Percentiles rank a stretch among this genome's conserved stretches.
Evolutionary conservation across 805 yeast genomes (phyloP).

Genomic region (Monosporozyma servazzii): DNA sequence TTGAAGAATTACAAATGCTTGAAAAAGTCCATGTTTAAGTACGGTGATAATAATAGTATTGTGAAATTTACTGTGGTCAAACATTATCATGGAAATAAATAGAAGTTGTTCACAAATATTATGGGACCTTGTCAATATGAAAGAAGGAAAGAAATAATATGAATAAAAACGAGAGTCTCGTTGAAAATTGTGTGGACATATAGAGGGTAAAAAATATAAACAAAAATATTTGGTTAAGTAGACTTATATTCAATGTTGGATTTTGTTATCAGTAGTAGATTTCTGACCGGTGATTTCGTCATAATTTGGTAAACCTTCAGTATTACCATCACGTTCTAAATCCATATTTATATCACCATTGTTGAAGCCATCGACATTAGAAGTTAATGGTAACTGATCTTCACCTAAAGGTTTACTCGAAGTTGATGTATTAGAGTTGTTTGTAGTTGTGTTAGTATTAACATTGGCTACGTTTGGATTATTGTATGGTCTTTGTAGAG

Average conservation of each 20-base stretch:
- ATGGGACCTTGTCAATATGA: too few species aligned
- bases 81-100: too few species aligned
- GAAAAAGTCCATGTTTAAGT: too few species aligned
- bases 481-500: constrained; percentile 11
- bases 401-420: neutral
- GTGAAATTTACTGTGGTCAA: too few species aligned
- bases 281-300: constrained; percentile 12
- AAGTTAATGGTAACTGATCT: constrained; percentile 5
- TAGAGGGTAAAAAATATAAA: too few species aligned
- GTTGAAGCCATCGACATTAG: neutral
- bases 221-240: neutral
- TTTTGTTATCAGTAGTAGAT: constrained; percentile 15
- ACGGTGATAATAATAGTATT: too few species aligned
- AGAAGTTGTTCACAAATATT: too few species aligned
- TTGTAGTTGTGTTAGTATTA: neutral
- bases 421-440: neutral
- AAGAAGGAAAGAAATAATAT: too few species aligned
- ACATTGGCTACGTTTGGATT: neutral
- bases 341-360: constrained; percentile 15
- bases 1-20: too few species aligned
- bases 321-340: constrained; percentile 8
- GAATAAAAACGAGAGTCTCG: neutral
- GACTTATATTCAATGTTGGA: constrained; percentile 9
- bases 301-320: constrained; percentile 12
- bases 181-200: too few species aligned